Evolutionary conservation across 257 asterid genomes (phyloP).

Genomic region (Solanum appendiculatum): DNA sequence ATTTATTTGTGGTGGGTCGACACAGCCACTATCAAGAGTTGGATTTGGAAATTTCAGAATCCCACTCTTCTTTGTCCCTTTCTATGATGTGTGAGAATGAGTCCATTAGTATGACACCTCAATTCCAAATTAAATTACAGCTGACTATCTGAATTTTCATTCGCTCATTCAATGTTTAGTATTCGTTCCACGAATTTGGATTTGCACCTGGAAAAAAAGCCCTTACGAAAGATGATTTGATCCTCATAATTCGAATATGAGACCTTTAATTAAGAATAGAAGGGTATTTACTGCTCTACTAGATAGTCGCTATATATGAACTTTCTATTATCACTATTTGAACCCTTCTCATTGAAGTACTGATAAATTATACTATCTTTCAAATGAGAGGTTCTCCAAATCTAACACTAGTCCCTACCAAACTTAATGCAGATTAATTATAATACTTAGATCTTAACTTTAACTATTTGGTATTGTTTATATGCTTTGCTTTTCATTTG

Average conservation of each 20-base stretch:
- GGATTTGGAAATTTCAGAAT: neutral
- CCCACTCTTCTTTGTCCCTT: conserved; percentile 6
- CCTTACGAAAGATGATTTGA: neutral
- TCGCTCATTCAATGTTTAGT: neutral
- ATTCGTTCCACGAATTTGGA: neutral
- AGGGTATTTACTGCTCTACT: fast-evolving
- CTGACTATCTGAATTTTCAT: neutral
- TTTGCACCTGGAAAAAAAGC: neutral
- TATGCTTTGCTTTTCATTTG: neutral
- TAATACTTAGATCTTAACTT: neutral
- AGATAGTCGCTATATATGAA: neutral
- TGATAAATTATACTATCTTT: neutral
- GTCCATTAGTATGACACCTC: neutral
- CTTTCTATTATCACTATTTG: neutral
- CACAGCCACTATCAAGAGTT: conserved; percentile 6
- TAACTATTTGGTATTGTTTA: neutral
- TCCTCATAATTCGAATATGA: fast-evolving
- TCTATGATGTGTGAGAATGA: conserved; percentile 3
- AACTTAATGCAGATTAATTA: neutral
- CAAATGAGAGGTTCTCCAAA: neutral
- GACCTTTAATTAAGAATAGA: neutral
- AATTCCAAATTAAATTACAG: neutral
- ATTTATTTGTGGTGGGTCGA: conserved; percentile 4
- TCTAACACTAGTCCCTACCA: neutral
- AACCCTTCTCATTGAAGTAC: neutral